Evolutionary conservation across 257 asterid species (phyloP).

Genomic region (Solanum pimpinellifolium): DNA sequence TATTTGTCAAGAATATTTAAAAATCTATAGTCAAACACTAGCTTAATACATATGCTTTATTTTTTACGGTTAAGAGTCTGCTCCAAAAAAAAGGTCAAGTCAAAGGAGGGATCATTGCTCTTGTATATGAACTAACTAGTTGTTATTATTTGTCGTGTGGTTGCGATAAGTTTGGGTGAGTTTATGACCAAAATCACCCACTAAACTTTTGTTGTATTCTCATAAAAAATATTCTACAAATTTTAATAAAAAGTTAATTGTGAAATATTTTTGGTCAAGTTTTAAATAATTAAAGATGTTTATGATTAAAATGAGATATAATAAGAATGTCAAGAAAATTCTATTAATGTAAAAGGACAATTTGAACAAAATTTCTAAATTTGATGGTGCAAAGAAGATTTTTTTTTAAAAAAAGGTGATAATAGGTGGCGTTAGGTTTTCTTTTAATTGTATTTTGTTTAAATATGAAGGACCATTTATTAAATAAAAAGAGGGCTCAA

Average conservation of each 20-base stretch:
- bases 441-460: background rate
- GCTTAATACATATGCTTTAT: no score
- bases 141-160: background rate
- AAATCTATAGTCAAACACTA: no score
- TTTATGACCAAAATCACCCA: background rate
- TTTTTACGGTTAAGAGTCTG: background rate
- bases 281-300: background rate
- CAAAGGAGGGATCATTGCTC: background rate
- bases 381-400: background rate
- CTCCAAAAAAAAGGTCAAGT: background rate
- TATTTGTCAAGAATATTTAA: fast-evolving
- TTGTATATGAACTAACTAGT: background rate
- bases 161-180: background rate
- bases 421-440: no score
- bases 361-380: no score
- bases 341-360: background rate
- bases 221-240: no score
- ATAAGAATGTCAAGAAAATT: background rate
- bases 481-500: no score
- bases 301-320: background rate
- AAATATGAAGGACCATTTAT: background rate
- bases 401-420: no score
- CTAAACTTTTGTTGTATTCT: background rate
- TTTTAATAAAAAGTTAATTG: no score
- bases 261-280: no score